Conservation (phyloP, 106 monocot genomes). For the Acorus calamus region DNA sequence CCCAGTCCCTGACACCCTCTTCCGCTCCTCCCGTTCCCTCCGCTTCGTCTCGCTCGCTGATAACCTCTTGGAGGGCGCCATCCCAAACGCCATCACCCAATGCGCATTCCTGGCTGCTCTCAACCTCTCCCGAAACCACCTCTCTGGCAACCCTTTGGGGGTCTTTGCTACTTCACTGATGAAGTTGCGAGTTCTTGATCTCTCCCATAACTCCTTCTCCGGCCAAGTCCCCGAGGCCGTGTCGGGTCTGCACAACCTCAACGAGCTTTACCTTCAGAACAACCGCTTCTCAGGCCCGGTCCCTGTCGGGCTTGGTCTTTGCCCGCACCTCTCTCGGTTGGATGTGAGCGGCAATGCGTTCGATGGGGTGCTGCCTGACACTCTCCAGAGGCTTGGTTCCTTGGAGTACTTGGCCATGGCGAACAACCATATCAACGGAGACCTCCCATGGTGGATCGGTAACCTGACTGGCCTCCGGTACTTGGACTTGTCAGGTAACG, state of each 20-base stretch:
- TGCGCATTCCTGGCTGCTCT: slow-evolving; percentile 42
- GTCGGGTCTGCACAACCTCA: slow-evolving; percentile 45
- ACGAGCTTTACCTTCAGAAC: slow-evolving; percentile 27
- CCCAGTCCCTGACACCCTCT: slow-evolving; percentile 27
- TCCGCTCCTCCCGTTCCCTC: slow-evolving; percentile 30
- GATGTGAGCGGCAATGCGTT: slow-evolving; percentile 50
- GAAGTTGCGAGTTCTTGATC: slow-evolving; percentile 52
- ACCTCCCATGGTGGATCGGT: slow-evolving; percentile 50
- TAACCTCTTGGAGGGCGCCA: slow-evolving; percentile 45
- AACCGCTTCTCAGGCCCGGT: slow-evolving; percentile 55
- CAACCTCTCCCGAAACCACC: slow-evolving; percentile 55
- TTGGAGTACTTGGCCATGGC: slow-evolving; percentile 35
- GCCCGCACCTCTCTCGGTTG: slow-evolving; percentile 39
- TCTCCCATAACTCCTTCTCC: slow-evolving; percentile 50
- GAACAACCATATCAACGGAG: slow-evolving; percentile 46
- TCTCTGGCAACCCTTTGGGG: slow-evolving; percentile 48
- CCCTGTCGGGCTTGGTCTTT: slow-evolving; percentile 45
- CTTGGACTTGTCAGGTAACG: slow-evolving; percentile 59
- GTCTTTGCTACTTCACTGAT: slow-evolving; percentile 20
- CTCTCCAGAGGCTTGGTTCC: slow-evolving; percentile 26
- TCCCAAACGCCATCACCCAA: slow-evolving; percentile 30
- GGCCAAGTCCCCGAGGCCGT: slow-evolving; percentile 38
- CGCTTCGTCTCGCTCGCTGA: slow-evolving; percentile 38
- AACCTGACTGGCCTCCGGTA: slow-evolving; percentile 26
- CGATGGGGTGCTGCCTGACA: slow-evolving; percentile 34